phyloP scores from a whole-genome alignment of 2,329 filamentous ascomycete species.

The Kalmusia sp. region DNA sequence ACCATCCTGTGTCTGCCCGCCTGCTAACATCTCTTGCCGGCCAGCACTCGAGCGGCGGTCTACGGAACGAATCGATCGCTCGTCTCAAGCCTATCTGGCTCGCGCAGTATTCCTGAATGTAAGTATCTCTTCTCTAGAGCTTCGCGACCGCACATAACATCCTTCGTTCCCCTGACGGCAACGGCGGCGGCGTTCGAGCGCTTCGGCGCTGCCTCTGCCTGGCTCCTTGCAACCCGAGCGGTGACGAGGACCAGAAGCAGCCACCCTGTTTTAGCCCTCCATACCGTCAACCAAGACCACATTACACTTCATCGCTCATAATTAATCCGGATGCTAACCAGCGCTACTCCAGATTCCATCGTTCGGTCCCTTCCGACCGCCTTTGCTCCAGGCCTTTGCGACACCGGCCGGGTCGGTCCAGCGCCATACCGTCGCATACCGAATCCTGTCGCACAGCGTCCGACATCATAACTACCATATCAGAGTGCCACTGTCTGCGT shows the following conservation, averaged over 20 bases:
- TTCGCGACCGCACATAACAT: conserved; percentile 40
- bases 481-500: conserved; percentile 40
- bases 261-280: conserved; percentile 24
- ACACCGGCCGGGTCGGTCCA: conserved; percentile 49
- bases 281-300: conserved; percentile 26
- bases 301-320: conserved; percentile 22
- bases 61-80: conserved; percentile 43
- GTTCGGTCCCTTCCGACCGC: conserved; percentile 36
- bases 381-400: conserved; percentile 44
- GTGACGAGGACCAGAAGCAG: conserved; percentile 35
- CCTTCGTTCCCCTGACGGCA: conserved; percentile 18
- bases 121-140: conserved; percentile 37
- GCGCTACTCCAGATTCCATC: conserved; percentile 25
- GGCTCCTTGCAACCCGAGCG: conserved; percentile 39
- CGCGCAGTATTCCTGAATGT: conserved; percentile 34
- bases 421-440: conserved; percentile 26
- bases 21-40: conserved; percentile 37
- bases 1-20: conserved; percentile 27
- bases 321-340: conserved; percentile 33
- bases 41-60: conserved; percentile 43
- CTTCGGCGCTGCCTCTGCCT: conserved; percentile 32
- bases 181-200: conserved; percentile 19
- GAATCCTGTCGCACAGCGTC: conserved; percentile 26
- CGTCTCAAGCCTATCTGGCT: conserved; percentile 32
- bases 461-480: conserved; percentile 12